Evolutionary conservation across 495 filamentous ascomycete genomes (phyloP).

Genomic region (Hypoxylon rickii): DNA sequence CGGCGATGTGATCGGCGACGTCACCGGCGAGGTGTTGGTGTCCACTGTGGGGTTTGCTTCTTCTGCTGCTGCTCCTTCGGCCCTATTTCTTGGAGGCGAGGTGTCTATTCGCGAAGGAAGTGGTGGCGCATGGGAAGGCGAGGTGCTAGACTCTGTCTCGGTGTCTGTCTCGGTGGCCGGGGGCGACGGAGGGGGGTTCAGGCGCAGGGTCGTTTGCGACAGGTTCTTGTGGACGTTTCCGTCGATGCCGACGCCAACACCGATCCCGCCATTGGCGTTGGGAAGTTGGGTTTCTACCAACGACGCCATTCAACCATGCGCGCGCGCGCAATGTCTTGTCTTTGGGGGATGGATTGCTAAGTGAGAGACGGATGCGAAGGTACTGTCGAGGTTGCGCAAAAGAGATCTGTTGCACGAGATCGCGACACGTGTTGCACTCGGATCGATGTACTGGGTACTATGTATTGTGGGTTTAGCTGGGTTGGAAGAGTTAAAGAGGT

Average conservation of each 20-base stretch:
- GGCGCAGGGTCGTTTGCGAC: slow-evolving; percentile 24
- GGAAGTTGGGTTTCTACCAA: slow-evolving; percentile 11
- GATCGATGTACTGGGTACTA: too few relatives aligned
- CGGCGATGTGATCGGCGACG: slow-evolving; percentile 24
- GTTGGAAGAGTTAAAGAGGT: too few relatives aligned
- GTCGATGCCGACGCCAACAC: neutral
- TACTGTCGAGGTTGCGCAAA: too few relatives aligned
- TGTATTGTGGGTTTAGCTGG: too few relatives aligned
- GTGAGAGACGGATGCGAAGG: neutral
- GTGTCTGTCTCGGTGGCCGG: slow-evolving; percentile 29
- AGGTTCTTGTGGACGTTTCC: slow-evolving; percentile 24
- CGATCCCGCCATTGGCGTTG: neutral
- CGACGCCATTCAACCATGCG: slow-evolving; percentile 20
- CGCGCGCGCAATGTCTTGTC: neutral
- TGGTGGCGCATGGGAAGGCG: slow-evolving; percentile 13
- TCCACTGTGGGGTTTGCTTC: too few relatives aligned
- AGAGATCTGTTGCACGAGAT: too few relatives aligned
- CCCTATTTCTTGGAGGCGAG: neutral
- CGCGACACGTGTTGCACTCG: too few relatives aligned
- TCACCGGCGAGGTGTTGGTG: neutral
- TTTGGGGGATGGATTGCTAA: neutral
- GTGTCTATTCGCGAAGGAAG: neutral
- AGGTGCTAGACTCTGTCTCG: slow-evolving; percentile 25
- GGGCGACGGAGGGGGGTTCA: slow-evolving; percentile 22
- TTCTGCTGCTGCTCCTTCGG: neutral